A percentile compares a stretch with the other conserved stretches of the same genome.
These are phyloP conservation scores for Sherardia arvensis DNA, from an alignment of 257 asterid species.

Conservation along the genomic window DNA sequence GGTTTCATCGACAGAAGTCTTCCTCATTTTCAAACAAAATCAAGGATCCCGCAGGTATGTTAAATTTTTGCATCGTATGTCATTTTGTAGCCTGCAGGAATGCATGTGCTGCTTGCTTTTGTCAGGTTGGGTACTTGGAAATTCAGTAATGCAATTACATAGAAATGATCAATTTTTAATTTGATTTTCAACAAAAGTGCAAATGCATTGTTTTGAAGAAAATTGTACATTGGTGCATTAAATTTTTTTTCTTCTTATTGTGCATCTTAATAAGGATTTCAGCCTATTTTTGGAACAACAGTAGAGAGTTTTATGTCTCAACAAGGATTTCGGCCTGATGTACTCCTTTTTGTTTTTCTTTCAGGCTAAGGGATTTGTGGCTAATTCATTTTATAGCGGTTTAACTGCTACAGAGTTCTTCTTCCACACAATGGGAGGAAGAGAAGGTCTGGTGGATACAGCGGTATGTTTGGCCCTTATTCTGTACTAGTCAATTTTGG, in stretches of 20 bases:
- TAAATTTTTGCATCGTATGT: neutral
- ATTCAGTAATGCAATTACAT: neutral
- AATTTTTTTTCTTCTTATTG: no score
- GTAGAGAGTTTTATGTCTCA: no score
- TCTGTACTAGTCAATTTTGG: neutral
- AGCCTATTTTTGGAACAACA: no score
- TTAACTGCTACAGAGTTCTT: conserved; percentile 85
- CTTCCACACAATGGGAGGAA: conserved; percentile 98
- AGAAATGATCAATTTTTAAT: neutral
- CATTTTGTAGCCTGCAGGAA: conserved; percentile 5
- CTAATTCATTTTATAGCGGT: conserved; percentile 90
- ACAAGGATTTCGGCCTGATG: no score
- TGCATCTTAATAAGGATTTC: no score
- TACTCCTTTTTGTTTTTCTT: conserved; percentile 8
- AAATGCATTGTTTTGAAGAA: neutral
- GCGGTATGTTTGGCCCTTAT: conserved; percentile 55
- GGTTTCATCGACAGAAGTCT: conserved; percentile 91
- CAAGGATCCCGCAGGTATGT: conserved; percentile 83
- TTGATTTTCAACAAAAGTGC: neutral
- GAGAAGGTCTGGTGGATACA: conserved; percentile 98
- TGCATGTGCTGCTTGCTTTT: neutral
- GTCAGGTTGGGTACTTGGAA: neutral
- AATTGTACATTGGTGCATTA: neutral
- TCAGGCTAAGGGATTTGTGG: conserved; percentile 97
- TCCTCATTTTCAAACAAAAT: conserved; percentile 79